Conservation (phyloP, 2,329 filamentous ascomycete genomes). For the Cladosporium sp. region DNA sequence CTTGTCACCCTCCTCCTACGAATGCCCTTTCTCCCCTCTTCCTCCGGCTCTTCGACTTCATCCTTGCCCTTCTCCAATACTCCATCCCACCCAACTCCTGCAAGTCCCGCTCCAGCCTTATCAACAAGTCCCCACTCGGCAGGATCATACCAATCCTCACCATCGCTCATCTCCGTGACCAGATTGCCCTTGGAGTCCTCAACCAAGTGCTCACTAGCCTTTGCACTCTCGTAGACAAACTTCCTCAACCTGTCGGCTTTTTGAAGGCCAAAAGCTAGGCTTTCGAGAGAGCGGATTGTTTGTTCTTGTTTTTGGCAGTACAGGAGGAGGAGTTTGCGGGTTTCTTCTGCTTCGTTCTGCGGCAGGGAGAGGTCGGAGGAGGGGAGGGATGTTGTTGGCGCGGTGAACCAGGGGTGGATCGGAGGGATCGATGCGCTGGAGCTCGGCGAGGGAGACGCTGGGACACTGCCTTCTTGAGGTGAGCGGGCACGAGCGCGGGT, state of each 20-base stretch:
- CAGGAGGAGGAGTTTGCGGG: constrained; percentile 66
- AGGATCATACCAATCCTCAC: constrained; percentile 84
- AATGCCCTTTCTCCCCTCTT: constrained; percentile 48
- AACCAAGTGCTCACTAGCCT: constrained; percentile 70
- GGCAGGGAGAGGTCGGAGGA: constrained; percentile 71
- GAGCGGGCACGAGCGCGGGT: constrained; percentile 50
- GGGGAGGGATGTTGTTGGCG: constrained; percentile 57
- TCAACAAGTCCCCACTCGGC: constrained; percentile 67
- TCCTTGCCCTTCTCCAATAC: constrained; percentile 79
- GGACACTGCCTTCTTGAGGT: constrained; percentile 28
- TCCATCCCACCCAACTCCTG: constrained; percentile 40
- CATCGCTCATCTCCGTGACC: constrained; percentile 69
- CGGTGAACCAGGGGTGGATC: constrained; percentile 71
- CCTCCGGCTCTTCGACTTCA: constrained; percentile 63
- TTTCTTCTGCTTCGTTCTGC: constrained; percentile 70
- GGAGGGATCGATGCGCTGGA: constrained; percentile 43
- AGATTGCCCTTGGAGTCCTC: constrained; percentile 26
- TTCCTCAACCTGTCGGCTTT: constrained; percentile 68
- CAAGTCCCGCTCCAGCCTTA: constrained; percentile 20
- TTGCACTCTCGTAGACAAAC: constrained; percentile 69
- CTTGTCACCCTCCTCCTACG: constrained; percentile 29
- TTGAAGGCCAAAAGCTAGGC: constrained; percentile 66
- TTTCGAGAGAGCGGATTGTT: constrained; percentile 65
- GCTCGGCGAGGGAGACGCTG: constrained; percentile 38
- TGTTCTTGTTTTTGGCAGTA: constrained; percentile 87